Conservation (phyloP, 257 asterid species). For the Nicotiana sylvestris region DNA sequence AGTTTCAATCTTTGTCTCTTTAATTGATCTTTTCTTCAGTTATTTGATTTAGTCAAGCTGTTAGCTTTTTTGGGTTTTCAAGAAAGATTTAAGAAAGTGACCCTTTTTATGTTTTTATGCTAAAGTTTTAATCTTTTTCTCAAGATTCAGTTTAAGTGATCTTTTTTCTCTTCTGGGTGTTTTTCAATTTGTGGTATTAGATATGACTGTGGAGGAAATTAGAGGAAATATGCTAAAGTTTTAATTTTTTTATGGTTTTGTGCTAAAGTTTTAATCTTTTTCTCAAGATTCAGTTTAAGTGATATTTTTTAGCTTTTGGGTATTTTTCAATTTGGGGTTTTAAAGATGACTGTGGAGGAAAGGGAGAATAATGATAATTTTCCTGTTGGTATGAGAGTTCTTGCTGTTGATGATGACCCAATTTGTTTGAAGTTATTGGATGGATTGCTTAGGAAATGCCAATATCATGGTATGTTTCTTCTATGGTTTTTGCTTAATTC, state of each 20-base stretch:
- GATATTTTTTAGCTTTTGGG: conserved; percentile 13
- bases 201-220: conserved; percentile 62
- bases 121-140: conserved; percentile 16
- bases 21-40: conserved; percentile 5
- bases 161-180: conserved; percentile 16
- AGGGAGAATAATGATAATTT: conserved; percentile 42
- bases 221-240: conserved; percentile 24
- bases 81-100: conserved; percentile 22
- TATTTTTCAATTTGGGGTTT: conserved; percentile 13
- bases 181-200: conserved; percentile 13
- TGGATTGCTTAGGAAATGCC: conserved; percentile 67
- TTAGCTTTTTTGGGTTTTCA: conserved; percentile 28
- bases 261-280: conserved; percentile 17
- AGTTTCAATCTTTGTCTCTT: conserved; percentile 17
- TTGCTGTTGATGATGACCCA: conserved; percentile 87
- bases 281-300: background rate
- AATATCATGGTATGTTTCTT: conserved; percentile 54
- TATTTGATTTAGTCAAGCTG: conserved; percentile 11
- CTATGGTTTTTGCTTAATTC: conserved; percentile 6
- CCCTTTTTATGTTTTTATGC: conserved; percentile 1
- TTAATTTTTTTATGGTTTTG: conserved; percentile 12
- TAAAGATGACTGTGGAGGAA: conserved; percentile 57
- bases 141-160: background rate
- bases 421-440: conserved; percentile 71
- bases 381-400: conserved; percentile 82